Evolutionary conservation across 202 grass and related monocot genomes (phyloP).

Genomic region (Brachypodium distachyon): DNA sequence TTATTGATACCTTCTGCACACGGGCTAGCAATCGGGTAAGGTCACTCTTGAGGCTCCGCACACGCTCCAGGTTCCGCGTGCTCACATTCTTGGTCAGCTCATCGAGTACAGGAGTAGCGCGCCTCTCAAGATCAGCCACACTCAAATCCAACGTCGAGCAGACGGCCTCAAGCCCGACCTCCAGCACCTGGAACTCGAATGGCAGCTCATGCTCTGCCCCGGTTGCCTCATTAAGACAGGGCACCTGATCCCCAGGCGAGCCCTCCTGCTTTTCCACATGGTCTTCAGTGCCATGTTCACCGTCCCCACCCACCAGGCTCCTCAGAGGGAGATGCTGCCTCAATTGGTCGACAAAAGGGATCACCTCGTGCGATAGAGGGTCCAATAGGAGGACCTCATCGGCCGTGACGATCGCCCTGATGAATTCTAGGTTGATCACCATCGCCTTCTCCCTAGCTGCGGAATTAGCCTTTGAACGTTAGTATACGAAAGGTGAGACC

Average conservation of each 20-base stretch:
- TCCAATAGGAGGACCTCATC: constrained; percentile 82
- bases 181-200: constrained; percentile 96
- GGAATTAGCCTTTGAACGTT: constrained; percentile 8
- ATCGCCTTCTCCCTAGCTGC: constrained; percentile 93
- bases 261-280: constrained; percentile 19
- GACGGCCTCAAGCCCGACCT: constrained; percentile 67
- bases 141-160: constrained; percentile 54
- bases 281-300: constrained; percentile 19
- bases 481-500: neutral
- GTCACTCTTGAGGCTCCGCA: constrained; percentile 79
- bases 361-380: constrained; percentile 62
- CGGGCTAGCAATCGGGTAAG: constrained; percentile 87
- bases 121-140: constrained; percentile 69
- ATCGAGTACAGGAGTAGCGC: constrained; percentile 75
- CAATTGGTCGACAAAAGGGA: constrained; percentile 85
- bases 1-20: constrained; percentile 70
- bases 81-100: constrained; percentile 92
- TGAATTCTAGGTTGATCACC: constrained; percentile 89
- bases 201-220: constrained; percentile 66
- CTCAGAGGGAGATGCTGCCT: constrained; percentile 64
- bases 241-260: constrained; percentile 20
- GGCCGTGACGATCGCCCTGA: constrained; percentile 77
- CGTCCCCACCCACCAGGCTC: constrained; percentile 28
- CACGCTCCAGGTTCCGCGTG: constrained; percentile 84
- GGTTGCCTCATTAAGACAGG: constrained; percentile 40